Percentiles rank a stretch among this genome's conserved stretches.
phyloP scores from a whole-genome alignment of 352 stramenopile species.

The Globisporangium spinosum region DNA sequence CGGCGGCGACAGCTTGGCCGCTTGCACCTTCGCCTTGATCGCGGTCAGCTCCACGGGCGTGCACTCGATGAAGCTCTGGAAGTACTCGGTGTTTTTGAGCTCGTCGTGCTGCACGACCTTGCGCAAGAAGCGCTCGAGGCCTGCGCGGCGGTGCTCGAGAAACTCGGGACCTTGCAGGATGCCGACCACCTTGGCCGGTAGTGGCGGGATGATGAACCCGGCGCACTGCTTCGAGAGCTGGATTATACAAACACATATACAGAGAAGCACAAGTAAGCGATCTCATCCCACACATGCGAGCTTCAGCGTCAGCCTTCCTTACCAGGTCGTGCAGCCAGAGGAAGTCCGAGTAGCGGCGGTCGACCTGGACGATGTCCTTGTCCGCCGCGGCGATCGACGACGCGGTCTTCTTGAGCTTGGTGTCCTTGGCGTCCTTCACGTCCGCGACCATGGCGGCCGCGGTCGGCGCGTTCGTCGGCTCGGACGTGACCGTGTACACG shows the following conservation, averaged over 20 bases:
- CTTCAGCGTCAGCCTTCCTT: neutral
- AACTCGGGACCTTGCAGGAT: slow-evolving; percentile 78
- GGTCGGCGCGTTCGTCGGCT: slow-evolving; percentile 24
- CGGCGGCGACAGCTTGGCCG: slow-evolving; percentile 18
- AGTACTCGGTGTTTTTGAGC: slow-evolving; percentile 61
- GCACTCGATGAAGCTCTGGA: slow-evolving; percentile 72
- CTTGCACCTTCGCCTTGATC: slow-evolving; percentile 50
- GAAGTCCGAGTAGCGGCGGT: slow-evolving; percentile 85
- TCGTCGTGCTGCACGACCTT: slow-evolving; percentile 79
- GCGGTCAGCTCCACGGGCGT: slow-evolving; percentile 70
- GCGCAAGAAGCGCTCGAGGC: slow-evolving; percentile 76
- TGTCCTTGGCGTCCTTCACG: neutral
- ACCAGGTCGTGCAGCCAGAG: slow-evolving; percentile 76
- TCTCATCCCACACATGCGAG: neutral
- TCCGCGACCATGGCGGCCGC: slow-evolving; percentile 11
- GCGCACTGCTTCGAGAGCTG: slow-evolving; percentile 63
- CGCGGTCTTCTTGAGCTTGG: slow-evolving; percentile 2
- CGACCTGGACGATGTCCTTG: slow-evolving; percentile 33
- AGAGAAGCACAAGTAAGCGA: neutral
- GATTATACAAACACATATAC: neutral
- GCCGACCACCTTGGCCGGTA: slow-evolving; percentile 75
- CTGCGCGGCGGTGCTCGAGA: slow-evolving; percentile 65
- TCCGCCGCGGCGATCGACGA: slow-evolving; percentile 4
- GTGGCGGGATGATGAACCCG: slow-evolving; percentile 79
- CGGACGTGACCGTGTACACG: slow-evolving; percentile 76